Base-by-base conservation (phyloP, 257 asterid genomes). In the Gentiana straminea region DNA sequence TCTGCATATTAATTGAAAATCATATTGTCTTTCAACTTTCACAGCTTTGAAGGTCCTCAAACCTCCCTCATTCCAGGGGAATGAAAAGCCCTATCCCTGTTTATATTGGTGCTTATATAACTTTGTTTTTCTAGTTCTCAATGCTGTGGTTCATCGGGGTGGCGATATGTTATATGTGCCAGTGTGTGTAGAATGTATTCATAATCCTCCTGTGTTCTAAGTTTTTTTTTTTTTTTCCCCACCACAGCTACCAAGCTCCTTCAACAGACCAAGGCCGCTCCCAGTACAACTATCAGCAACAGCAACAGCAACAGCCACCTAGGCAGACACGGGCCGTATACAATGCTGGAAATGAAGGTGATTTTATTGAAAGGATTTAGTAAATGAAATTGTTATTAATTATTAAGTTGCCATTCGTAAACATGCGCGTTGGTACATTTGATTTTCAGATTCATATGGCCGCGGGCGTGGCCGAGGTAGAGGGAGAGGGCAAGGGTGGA, bases 401-500 rank as follows among this genome's bases (percentile, higher is more conserved):
- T 55, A 2, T 3, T 9, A 0, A 7, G 3, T 8, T 2, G 34
- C 24, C 2, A 3, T 9, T n/a, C 24, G 15, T 3, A 8, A 38
- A 24, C 10, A 3, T 4, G 5, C 6, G 8, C 4, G 8, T 35
- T 10, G 7, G 1, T 44, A 12, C 0, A 1, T 55, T 59, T n/a
- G 10, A 54, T 68, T 57, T 64, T 3, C 54, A 91, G 98, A 83
- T 72, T 58, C 84, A 51, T 84, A 87, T 76, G 95, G 79, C 54
- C 81, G 84, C 63, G 95, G 95, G 51, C 70, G 94, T 46, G 95
- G 89, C 70, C 86, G 92, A 75, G 96, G 95, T 57, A 77, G 93
- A 70, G 98, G 91, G 39, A 82, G 96, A 66, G 98, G 94, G 4
- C 78, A 82, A 50, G 94, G 94, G 71, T 91, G 87, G 92, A 80